Base-by-base conservation (phyloP, 1,284 basidiomycete species). In the Trichosporon faecale region DNA sequence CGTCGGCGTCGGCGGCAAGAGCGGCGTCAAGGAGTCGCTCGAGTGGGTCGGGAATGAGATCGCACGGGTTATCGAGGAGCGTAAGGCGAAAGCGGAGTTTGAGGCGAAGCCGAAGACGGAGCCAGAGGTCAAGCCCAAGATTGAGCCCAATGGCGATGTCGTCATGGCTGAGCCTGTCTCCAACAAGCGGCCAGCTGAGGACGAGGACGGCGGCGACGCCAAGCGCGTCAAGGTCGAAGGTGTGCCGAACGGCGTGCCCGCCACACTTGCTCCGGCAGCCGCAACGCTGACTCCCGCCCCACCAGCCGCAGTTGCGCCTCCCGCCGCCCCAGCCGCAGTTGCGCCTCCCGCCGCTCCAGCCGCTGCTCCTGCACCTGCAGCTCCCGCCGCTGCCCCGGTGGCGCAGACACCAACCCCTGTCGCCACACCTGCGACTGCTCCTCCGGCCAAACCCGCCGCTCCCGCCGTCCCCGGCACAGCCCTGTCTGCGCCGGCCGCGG, bases 1-100 rank as follows among this genome's bases (percentile, higher is more conserved):
- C 69, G 67, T 68, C 12, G 79, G 80, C 12, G 70, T 78, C 3
- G 78, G 79, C 11, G 76, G 73, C 6, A 76, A 76, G 68, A 70
- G 66, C n/a, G 77, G 78, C 3, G 74, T 80, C 3, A 71, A 70
- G 5, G 71, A 72, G 14, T 78, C 77, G 3, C 66, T 82, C 16
- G 65, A 72, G 12, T 80, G 76, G 76, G 74, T 76, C n/a, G 74
- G 72, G 2, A 37, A 69, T 25, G 77, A 81, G 70, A 70, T 82
- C 46, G 44, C 33, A 18, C 66, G 72, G 18, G 33, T 76, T 44
- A 55, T 33, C 18, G 29, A 61, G 57, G 57, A 61, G 14, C 57
- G 49, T 21, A 40, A 31, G 21, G 37, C 37, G 9, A 66, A 69
- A n/a, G n/a, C n/a, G n/a, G n/a, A n/a, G 29, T 5, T 29, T 1